phyloP scores from a whole-genome alignment of 805 yeast species.

The Diddensiella transvaalensis region DNA sequence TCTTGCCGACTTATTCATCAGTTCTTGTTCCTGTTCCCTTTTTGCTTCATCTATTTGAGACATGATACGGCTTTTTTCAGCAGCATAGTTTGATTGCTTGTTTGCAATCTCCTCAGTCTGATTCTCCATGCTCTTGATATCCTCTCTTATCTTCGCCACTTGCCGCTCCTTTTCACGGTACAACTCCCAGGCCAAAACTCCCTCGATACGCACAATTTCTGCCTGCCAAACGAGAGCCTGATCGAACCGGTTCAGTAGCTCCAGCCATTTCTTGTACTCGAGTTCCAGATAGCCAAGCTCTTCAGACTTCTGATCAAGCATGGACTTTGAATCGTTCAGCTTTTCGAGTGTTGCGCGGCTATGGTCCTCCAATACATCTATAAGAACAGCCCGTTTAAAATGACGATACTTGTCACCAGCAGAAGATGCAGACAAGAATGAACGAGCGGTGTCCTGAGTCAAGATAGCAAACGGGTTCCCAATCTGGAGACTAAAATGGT shows the following conservation, averaged over 20 bases:
- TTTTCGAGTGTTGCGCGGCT: slow-evolving; percentile 40
- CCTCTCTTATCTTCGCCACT: background rate
- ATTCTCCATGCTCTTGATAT: background rate
- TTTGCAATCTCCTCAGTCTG: background rate
- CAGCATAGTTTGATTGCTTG: background rate
- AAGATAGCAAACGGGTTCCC: slow-evolving; percentile 90
- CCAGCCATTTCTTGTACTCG: slow-evolving; percentile 8
- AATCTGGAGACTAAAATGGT: slow-evolving; percentile 69
- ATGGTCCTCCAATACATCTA: slow-evolving; percentile 52
- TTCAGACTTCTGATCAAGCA: slow-evolving; percentile 39
- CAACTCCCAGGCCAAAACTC: background rate
- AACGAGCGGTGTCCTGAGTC: slow-evolving; percentile 91
- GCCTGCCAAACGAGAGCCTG: background rate
- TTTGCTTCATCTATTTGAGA: background rate
- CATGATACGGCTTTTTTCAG: background rate
- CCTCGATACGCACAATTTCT: background rate
- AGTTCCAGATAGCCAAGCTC: slow-evolving; percentile 36
- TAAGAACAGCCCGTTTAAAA: slow-evolving; percentile 77
- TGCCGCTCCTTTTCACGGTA: background rate
- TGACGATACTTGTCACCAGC: slow-evolving; percentile 67
- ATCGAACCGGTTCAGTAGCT: background rate
- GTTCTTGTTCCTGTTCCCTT: background rate
- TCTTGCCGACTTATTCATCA: background rate
- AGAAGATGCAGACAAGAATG: slow-evolving; percentile 75
- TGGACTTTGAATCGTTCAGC: slow-evolving; percentile 40